phyloP scores from a whole-genome alignment of 352 stramenopile species.

The Globisporangium orthogonon region DNA sequence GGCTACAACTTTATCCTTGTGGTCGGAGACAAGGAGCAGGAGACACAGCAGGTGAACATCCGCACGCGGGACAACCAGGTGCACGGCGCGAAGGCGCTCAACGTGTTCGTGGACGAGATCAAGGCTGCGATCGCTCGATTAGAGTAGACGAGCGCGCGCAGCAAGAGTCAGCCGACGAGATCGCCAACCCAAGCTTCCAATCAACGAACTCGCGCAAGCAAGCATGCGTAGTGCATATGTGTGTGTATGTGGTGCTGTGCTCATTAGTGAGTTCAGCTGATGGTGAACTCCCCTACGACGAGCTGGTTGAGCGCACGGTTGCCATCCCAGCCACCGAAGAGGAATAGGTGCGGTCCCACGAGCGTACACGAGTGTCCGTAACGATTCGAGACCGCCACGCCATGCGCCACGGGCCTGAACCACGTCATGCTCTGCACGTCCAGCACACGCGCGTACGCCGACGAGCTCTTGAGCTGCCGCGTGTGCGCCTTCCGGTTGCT shows the following conservation, averaged over 20 bases:
- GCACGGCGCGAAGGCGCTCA: constrained; percentile 54
- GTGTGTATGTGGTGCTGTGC: not conserved
- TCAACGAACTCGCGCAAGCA: no score
- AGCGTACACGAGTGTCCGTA: constrained; percentile 67
- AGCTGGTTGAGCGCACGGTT: constrained; percentile 76
- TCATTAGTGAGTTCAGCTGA: not conserved
- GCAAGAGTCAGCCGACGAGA: not conserved
- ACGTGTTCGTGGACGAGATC: constrained; percentile 47
- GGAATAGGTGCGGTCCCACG: constrained; percentile 60
- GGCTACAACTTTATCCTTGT: constrained; percentile 87
- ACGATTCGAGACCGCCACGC: constrained; percentile 45
- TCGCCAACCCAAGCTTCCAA: not conserved
- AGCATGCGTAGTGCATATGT: not conserved
- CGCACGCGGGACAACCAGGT: constrained; percentile 81
- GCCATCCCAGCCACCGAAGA: constrained; percentile 80
- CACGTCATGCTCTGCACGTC: constrained; percentile 65
- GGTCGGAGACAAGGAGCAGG: constrained; percentile 67
- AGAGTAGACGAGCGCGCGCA: constrained; percentile 26
- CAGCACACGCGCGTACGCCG: constrained; percentile 51
- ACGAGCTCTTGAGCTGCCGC: constrained; percentile 28
- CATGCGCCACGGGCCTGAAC: constrained; percentile 30
- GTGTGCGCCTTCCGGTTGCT: constrained; percentile 28
- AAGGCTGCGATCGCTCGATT: constrained; percentile 50
- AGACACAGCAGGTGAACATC: constrained; percentile 51
- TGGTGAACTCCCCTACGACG: constrained; percentile 47